These are phyloP conservation scores for Diaporthe citrichinensis DNA, from an alignment of 2,329 filamentous ascomycete genomes.

Conservation along the genomic window DNA sequence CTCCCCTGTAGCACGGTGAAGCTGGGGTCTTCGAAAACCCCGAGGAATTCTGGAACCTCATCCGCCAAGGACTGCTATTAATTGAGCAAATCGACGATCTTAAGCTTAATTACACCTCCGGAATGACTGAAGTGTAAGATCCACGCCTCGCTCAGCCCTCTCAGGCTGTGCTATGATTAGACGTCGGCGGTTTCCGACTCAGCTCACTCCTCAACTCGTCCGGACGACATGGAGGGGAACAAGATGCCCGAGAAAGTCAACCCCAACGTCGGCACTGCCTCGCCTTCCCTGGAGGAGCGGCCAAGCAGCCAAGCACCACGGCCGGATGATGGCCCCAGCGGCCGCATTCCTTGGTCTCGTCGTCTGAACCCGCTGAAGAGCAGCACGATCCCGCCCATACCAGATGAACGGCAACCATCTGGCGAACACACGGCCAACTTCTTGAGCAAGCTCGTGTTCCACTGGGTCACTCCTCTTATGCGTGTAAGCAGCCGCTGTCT, in stretches of 20 bases:
- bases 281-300: constrained; percentile 7
- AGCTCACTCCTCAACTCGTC: neutral
- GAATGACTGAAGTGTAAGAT: constrained; percentile 1
- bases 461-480: constrained; percentile 95
- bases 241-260: neutral
- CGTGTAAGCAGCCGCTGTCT: constrained; percentile 45
- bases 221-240: neutral
- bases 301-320: neutral
- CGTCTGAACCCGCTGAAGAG: constrained; percentile 73
- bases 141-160: neutral
- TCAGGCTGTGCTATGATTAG: constrained; percentile 18
- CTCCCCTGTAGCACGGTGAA: neutral
- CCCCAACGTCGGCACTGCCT: constrained; percentile 5
- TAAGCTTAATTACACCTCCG: constrained; percentile 17
- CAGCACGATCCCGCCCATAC: constrained; percentile 69
- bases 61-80: constrained; percentile 6
- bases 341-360: constrained; percentile 70
- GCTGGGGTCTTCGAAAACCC: constrained; percentile 2
- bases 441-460: constrained; percentile 83
- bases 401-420: constrained; percentile 67
- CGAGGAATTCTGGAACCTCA: neutral
- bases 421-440: constrained; percentile 81
- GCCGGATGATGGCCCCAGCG: neutral
- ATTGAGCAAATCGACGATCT: constrained; percentile 23
- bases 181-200: constrained; percentile 11